phyloP scores from a whole-genome alignment of 2,329 filamentous ascomycete species.

The Lomentospora prolificans region DNA sequence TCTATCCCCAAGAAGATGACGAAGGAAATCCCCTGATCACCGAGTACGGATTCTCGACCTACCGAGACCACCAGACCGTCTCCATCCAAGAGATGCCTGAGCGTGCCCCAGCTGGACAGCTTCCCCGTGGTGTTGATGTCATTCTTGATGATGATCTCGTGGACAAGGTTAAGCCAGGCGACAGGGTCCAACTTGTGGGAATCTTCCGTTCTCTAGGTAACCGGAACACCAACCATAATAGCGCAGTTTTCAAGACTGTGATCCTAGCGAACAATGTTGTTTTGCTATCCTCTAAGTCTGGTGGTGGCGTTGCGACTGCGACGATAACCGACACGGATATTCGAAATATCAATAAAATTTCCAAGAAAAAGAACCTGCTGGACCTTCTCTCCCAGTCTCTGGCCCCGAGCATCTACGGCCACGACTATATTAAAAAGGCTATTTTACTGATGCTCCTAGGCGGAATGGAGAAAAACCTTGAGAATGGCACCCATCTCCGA shows the following conservation, averaged over 20 bases:
- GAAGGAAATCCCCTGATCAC: constrained; percentile 87
- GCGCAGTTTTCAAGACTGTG: constrained; percentile 88
- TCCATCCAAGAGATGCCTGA: constrained; percentile 99
- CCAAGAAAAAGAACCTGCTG: constrained; percentile 90
- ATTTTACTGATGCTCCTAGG: constrained; percentile 91
- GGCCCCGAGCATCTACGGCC: constrained; percentile 92
- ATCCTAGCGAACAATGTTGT: constrained; percentile 94
- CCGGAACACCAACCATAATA: constrained; percentile 81
- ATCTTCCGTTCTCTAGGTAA: constrained; percentile 93
- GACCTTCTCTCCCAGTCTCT: constrained; percentile 88
- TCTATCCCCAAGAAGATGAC: constrained; percentile 90
- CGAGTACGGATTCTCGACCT: constrained; percentile 92
- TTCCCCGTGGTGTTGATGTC: constrained; percentile 91
- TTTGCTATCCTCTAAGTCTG: constrained; percentile 88
- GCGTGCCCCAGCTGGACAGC: constrained; percentile 84
- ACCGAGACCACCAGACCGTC: constrained; percentile 93
- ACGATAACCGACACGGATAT: constrained; percentile 95
- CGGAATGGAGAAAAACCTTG: constrained; percentile 96
- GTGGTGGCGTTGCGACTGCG: constrained; percentile 83
- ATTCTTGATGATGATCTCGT: constrained; percentile 95
- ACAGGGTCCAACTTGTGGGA: constrained; percentile 93
- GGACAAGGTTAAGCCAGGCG: constrained; percentile 88
- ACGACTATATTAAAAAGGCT: constrained; percentile 96
- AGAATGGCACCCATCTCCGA: constrained; percentile 94
- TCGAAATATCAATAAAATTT: constrained; percentile 94